Conservation (phyloP, 176 grass and related monocot species). For the Themeda triandra region DNA sequence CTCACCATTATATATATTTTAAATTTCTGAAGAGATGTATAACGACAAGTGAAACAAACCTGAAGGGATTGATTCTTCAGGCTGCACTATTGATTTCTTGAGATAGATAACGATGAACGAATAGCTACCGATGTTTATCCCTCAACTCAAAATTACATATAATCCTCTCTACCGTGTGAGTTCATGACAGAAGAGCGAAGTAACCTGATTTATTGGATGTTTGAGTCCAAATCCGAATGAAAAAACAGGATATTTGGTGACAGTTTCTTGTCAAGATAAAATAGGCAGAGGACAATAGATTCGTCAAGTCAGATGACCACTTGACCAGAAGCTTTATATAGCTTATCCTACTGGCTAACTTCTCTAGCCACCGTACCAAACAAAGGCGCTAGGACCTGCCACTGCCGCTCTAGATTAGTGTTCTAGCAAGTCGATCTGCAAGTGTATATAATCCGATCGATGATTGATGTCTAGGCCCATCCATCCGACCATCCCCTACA, state of each 20-base stretch:
- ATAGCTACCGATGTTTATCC: too few species aligned
- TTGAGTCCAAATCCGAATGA: neutral
- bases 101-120: neutral
- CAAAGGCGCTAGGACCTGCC: neutral
- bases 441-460: neutral
- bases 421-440: neutral
- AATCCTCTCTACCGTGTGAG: too few species aligned
- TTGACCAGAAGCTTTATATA: neutral
- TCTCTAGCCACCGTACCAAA: neutral
- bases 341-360: neutral
- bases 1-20: neutral
- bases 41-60: neutral
- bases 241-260: neutral
- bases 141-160: too few species aligned
- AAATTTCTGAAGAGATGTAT: too few species aligned
- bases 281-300: neutral
- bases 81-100: neutral
- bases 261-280: neutral
- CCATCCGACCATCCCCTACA: neutral
- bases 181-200: too few species aligned
- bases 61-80: neutral
- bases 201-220: too few species aligned
- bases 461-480: neutral
- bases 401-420: conserved; percentile 14
- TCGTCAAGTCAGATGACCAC: neutral